These are phyloP conservation scores for Calvatia gigantea DNA, from an alignment of 768 basidiomycete species.

Conservation along the genomic window DNA sequence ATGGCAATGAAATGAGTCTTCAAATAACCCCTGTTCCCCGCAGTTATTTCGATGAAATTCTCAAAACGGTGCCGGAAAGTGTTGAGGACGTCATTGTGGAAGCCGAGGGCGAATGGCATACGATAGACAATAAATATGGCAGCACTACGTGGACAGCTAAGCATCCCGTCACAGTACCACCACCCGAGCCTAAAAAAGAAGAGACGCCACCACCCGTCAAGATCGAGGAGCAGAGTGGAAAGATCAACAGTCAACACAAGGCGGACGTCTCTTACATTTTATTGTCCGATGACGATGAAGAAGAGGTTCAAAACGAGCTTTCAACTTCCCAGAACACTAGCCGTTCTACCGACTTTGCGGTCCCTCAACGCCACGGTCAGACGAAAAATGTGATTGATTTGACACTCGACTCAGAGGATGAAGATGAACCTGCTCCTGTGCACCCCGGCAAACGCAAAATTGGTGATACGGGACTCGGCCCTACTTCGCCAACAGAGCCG, in stretches of 20 bases:
- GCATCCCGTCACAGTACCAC: constrained; percentile 34
- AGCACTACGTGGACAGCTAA: constrained; percentile 66
- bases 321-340: constrained; percentile 55
- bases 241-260: constrained; percentile 40
- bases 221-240: constrained; percentile 25
- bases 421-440: constrained; percentile 45
- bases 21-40: background rate
- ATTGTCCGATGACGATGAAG: constrained; percentile 79
- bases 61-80: constrained; percentile 70
- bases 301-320: constrained; percentile 67
- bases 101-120: constrained; percentile 95
- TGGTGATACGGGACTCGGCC: constrained; percentile 39
- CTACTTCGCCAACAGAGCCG: constrained; percentile 53
- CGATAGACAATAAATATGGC: constrained; percentile 79
- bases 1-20: background rate
- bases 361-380: constrained; percentile 22
- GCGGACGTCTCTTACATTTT: constrained; percentile 54
- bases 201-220: constrained; percentile 23
- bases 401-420: constrained; percentile 74
- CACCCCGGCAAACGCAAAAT: constrained; percentile 60
- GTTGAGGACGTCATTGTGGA: constrained; percentile 94
- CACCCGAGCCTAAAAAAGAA: constrained; percentile 31
- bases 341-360: constrained; percentile 28
- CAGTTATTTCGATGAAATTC: constrained; percentile 87
- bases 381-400: constrained; percentile 72